Evolutionary conservation across 2,329 filamentous ascomycete species (phyloP).

Genomic region (Fusarium pseudoanthophilum): DNA sequence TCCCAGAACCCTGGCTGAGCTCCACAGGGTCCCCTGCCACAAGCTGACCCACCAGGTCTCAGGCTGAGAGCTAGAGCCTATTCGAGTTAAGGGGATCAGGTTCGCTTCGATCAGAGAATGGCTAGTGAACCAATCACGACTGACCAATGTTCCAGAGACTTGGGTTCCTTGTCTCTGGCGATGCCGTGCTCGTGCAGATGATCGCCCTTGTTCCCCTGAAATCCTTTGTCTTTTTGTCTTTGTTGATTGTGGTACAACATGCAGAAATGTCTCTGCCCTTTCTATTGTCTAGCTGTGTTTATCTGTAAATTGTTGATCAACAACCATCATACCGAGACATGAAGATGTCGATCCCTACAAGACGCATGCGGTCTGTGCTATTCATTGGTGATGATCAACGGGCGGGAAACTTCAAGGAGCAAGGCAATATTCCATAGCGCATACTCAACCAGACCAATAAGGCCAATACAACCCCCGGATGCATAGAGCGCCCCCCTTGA

Average conservation of each 20-base stretch:
- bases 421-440: constrained; percentile 24
- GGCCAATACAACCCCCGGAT: constrained; percentile 6
- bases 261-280: constrained; percentile 7
- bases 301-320: background rate
- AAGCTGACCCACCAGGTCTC: constrained; percentile 32
- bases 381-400: constrained; percentile 21
- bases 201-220: constrained; percentile 25
- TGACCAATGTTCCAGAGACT: background rate
- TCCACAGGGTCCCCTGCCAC: constrained; percentile 12
- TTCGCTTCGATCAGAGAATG: constrained; percentile 6
- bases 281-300: constrained; percentile 1
- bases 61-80: constrained; percentile 30
- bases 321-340: background rate
- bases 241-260: constrained; percentile 9
- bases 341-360: background rate
- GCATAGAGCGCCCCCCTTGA: constrained; percentile 1
- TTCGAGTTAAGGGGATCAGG: constrained; percentile 6
- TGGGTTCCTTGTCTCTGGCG: constrained; percentile 14
- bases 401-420: constrained; percentile 18
- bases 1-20: background rate
- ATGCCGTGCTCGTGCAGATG: constrained; percentile 6
- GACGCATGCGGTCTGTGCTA: constrained; percentile 13
- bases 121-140: constrained; percentile 17
- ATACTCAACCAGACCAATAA: constrained; percentile 21
- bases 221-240: constrained; percentile 14